Evolutionary conservation across 164 flowering plant genomes (phyloP).

Genomic region (Nelumbo lutea): DNA sequence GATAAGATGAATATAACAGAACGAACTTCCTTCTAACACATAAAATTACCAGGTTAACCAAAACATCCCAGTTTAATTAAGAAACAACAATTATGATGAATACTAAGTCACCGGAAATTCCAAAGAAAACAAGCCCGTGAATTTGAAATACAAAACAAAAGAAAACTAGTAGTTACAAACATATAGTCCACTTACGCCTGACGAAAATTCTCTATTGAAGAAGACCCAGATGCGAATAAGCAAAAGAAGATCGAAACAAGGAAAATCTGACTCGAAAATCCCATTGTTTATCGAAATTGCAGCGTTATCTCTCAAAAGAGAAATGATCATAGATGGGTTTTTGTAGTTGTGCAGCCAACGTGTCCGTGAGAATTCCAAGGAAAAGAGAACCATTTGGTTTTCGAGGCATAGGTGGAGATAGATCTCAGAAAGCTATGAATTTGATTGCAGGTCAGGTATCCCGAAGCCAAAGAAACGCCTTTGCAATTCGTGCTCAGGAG

Average conservation of each 20-base stretch:
- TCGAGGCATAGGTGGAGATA: slow-evolving; percentile 10
- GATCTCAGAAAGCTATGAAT: slow-evolving; percentile 20
- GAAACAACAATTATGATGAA: neutral
- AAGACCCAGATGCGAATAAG: slow-evolving; percentile 39
- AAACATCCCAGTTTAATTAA: neutral
- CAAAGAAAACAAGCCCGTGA: neutral
- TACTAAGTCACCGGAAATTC: too few relatives aligned
- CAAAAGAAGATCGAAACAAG: slow-evolving; percentile 27
- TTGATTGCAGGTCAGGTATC: slow-evolving; percentile 30
- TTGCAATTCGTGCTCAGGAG: neutral
- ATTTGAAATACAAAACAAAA: neutral
- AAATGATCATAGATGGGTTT: slow-evolving; percentile 1
- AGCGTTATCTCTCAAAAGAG: slow-evolving; percentile 11
- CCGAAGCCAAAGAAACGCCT: neutral
- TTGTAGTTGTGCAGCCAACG: slow-evolving; percentile 4
- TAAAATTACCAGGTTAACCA: neutral
- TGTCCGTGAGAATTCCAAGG: neutral
- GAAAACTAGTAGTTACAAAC: neutral
- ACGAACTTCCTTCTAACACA: neutral
- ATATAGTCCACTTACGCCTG: slow-evolving; percentile 59
- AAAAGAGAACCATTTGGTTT: slow-evolving; percentile 1
- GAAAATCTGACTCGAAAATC: slow-evolving; percentile 28
- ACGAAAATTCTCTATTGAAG: slow-evolving; percentile 47
- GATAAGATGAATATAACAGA: neutral
- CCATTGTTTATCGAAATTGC: slow-evolving; percentile 25